These are phyloP conservation scores for Lepidium sativum DNA, from an alignment of 345 rosid species.

Conservation along the genomic window DNA sequence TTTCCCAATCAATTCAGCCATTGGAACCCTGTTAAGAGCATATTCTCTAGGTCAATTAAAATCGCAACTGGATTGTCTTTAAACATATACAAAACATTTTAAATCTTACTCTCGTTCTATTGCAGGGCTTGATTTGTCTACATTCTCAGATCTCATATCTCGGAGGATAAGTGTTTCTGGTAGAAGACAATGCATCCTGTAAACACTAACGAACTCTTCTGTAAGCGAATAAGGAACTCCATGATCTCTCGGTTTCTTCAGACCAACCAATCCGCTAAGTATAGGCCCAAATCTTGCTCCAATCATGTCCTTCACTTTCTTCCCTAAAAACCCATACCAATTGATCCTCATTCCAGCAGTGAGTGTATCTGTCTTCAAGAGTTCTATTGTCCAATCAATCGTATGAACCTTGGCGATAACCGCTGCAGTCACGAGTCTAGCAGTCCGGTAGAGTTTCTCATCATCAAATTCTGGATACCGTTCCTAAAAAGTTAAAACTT, in stretches of 20 bases:
- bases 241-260: constrained; percentile 61
- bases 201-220: constrained; percentile 66
- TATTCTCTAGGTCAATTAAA: not conserved
- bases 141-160: constrained; percentile 34
- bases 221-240: constrained; percentile 73
- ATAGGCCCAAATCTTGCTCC: constrained; percentile 50
- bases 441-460: constrained; percentile 51
- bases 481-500: constrained; percentile 19
- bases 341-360: constrained; percentile 62
- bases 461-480: constrained; percentile 49
- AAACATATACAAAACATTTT: not conserved
- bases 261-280: constrained; percentile 65
- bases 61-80: not conserved
- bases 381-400: constrained; percentile 79
- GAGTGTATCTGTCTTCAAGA: constrained; percentile 61
- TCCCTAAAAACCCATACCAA: constrained; percentile 70
- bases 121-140: constrained; percentile 37
- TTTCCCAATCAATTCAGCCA: constrained; percentile 50
- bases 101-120: constrained; percentile 40
- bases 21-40: constrained; percentile 39
- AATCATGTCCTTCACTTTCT: constrained; percentile 52
- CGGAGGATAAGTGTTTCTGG: constrained; percentile 51
- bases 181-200: constrained; percentile 62
- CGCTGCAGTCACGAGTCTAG: constrained; percentile 69
- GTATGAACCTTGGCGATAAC: constrained; percentile 84